A percentile compares a stretch with the other conserved stretches of the same genome.
phyloP scores from a whole-genome alignment of 345 rosid species.

The Eucalyptus brandiana region DNA sequence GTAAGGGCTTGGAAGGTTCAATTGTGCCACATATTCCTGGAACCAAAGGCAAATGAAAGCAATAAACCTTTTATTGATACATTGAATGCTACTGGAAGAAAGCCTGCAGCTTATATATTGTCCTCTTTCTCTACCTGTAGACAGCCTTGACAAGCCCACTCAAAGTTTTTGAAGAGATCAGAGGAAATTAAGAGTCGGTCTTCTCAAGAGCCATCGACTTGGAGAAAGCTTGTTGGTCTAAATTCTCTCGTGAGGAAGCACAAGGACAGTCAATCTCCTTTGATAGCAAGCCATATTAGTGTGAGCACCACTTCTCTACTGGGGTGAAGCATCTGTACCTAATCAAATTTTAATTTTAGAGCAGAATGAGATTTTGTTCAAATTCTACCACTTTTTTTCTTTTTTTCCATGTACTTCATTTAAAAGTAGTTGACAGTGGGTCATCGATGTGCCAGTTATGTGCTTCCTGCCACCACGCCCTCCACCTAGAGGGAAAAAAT shows the following conservation, averaged over 20 bases:
- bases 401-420: background rate
- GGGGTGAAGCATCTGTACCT: background rate
- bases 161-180: constrained; percentile 21
- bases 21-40: background rate
- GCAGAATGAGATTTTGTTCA: background rate
- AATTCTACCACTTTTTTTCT: background rate
- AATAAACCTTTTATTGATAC: constrained; percentile 5
- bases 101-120: background rate
- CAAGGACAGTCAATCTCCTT: background rate
- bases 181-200: background rate
- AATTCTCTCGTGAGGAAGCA: background rate
- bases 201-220: constrained; percentile 9
- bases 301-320: background rate
- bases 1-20: background rate
- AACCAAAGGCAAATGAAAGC: constrained; percentile 11
- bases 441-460: background rate
- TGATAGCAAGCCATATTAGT: background rate
- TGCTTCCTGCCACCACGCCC: fast-evolving
- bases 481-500: background rate
- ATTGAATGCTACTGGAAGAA: background rate
- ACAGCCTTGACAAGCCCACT: constrained; percentile 18
- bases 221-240: constrained; percentile 2
- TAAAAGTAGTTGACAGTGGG: background rate
- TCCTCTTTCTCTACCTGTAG: constrained; percentile 1
- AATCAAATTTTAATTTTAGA: background rate